A percentile compares a stretch with the other conserved stretches of the same genome.
Evolutionary conservation across 1,284 basidiomycete species (phyloP).

Genomic region (Puccinia triticina): DNA sequence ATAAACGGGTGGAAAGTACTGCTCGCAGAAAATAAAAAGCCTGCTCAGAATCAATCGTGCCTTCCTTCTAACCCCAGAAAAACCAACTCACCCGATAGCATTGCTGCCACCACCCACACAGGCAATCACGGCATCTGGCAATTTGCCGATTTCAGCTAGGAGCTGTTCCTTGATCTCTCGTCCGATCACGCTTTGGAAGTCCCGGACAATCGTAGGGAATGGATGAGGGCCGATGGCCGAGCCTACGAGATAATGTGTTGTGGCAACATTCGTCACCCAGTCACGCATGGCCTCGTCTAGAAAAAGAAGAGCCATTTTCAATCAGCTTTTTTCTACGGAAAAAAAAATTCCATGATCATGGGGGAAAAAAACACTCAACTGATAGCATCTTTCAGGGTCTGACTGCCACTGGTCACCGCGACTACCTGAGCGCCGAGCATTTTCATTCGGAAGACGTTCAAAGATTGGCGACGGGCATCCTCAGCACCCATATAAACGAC

Average conservation of each 20-base stretch:
- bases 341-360: constrained; percentile 51
- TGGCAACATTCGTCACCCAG: constrained; percentile 90
- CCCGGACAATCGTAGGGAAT: constrained; percentile 97
- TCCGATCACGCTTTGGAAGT: constrained; percentile 95
- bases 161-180: constrained; percentile 92
- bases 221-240: constrained; percentile 99
- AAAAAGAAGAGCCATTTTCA: not conserved
- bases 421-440: constrained; percentile 94
- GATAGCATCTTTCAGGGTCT: constrained; percentile 95
- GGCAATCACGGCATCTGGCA: constrained; percentile 92
- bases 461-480: constrained; percentile 88
- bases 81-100: constrained; percentile 72
- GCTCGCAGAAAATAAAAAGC: not conserved
- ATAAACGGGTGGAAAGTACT: constrained; percentile 90
- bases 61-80: not conserved
- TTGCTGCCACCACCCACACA: constrained; percentile 98
- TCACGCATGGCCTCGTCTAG: constrained; percentile 88
- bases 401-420: constrained; percentile 86
- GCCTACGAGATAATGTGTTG: constrained; percentile 93
- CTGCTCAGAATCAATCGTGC: not conserved
- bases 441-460: constrained; percentile 97
- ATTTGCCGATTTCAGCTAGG: constrained; percentile 72
- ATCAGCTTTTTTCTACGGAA: not conserved
- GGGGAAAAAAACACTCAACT: constrained; percentile 60
- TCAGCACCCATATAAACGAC: constrained; percentile 99